phyloP scores from a whole-genome alignment of 176 grass and related monocot genomes.

The Poa annua region DNA sequence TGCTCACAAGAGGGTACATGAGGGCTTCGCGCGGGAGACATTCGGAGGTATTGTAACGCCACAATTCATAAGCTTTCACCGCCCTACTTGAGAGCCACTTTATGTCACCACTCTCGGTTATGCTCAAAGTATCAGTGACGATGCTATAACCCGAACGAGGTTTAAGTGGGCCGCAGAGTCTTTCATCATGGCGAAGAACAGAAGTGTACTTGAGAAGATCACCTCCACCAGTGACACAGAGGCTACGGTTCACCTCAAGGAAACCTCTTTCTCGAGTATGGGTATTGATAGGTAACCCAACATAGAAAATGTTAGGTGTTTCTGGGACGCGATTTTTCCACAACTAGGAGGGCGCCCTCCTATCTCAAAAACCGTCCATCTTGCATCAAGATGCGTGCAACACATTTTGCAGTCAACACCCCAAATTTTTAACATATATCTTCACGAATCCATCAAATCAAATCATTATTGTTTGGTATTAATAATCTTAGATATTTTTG shows the following conservation, averaged over 20 bases:
- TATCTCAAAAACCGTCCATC: too few species aligned
- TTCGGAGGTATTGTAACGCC: background rate
- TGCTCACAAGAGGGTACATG: background rate
- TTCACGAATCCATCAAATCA: too few species aligned
- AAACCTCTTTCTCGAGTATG: background rate
- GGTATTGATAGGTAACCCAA: background rate
- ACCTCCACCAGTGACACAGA: background rate
- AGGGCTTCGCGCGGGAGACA: background rate
- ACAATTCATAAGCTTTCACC: background rate
- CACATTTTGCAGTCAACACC: too few species aligned
- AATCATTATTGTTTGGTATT: too few species aligned
- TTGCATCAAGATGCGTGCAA: too few species aligned
- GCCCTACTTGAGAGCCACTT: fast-evolving
- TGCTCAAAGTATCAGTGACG: background rate
- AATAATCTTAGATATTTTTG: too few species aligned
- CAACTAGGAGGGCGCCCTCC: too few species aligned
- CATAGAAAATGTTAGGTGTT: background rate
- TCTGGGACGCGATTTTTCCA: too few species aligned
- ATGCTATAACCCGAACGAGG: background rate
- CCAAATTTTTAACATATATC: too few species aligned
- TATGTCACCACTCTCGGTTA: background rate
- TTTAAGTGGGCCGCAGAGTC: background rate
- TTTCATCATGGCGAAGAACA: background rate
- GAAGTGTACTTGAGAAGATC: background rate
- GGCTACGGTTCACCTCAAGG: background rate